Percentiles rank a stretch among this genome's conserved stretches.
These are phyloP conservation scores for Ilyonectria robusta DNA, from an alignment of 2,329 filamentous ascomycete species.

Conservation along the genomic window DNA sequence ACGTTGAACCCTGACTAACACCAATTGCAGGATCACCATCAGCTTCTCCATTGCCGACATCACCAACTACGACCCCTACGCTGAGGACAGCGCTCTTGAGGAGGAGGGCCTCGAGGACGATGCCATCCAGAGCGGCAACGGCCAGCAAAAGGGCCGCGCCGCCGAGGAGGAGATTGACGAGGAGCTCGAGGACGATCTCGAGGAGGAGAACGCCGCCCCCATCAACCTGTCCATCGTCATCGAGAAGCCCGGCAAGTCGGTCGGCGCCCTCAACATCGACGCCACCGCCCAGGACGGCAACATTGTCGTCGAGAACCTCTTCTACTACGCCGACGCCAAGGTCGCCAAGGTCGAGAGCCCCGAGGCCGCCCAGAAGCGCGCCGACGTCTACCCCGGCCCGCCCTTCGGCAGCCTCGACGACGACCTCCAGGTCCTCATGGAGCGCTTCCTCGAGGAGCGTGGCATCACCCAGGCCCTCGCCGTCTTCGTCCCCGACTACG, in stretches of 20 bases:
- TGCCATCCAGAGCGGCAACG: slow-evolving; percentile 65
- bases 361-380: slow-evolving; percentile 82
- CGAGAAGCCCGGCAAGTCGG: slow-evolving; percentile 81
- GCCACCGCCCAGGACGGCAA: slow-evolving; percentile 87
- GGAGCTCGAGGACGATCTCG: slow-evolving; percentile 63
- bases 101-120: slow-evolving; percentile 58
- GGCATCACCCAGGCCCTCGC: slow-evolving; percentile 90
- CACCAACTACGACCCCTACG: slow-evolving; percentile 57
- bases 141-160: slow-evolving; percentile 63
- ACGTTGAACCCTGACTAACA: slow-evolving; percentile 24
- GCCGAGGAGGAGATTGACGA: slow-evolving; percentile 64
- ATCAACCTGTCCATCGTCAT: slow-evolving; percentile 88
- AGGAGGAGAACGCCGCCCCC: slow-evolving; percentile 77
- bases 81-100: slow-evolving; percentile 56
- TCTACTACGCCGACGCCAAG: slow-evolving; percentile 85
- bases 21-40: slow-evolving; percentile 56
- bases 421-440: slow-evolving; percentile 91
- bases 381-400: slow-evolving; percentile 88
- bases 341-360: slow-evolving; percentile 82
- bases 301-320: slow-evolving; percentile 91
- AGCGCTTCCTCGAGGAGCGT: slow-evolving; percentile 95
- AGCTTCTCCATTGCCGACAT: slow-evolving; percentile 61
- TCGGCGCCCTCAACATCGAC: slow-evolving; percentile 87
- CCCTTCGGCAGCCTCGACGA: slow-evolving; percentile 96
- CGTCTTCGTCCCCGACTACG: slow-evolving; percentile 94